Base-by-base conservation (phyloP, 768 basidiomycete species). In the Boletus tylopilopsis region DNA sequence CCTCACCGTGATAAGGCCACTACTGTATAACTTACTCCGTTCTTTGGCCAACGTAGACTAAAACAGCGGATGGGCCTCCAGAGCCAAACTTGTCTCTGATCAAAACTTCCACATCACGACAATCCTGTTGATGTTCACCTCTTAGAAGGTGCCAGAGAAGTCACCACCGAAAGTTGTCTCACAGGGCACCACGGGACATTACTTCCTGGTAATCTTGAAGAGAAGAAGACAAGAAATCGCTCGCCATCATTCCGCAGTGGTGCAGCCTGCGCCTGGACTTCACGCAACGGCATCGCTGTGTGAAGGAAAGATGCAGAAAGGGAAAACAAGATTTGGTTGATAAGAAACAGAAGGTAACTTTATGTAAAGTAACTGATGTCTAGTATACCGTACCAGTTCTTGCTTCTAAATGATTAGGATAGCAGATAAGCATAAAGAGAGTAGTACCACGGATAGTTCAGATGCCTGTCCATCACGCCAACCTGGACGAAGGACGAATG, bases 41-140 rank as follows among this genome's bases (percentile, higher is more conserved):
- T 57, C 67, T 75, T 63, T 82, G 76, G 11, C 88, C 88, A 45
- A 88, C 85, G 55, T 85, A 86, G 27, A 88, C 74, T 38, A 90
- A 72, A 46, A 80, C 60, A 8, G 76, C 87, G 12, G 73, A 70
- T 36, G 81, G 84, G 4, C 54, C 73, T 57, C 48, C 64, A 13
- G 67, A 53, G 11, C 64, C 61, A 50, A 90, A 89, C 0, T 73
- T 76, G 9, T 76, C 60, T 49, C 73, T 64, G 24, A 90, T 72
- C 34, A 79, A 51, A 2, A 68, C 61, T 48, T 90, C 84, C 24
- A 90, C 82, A 30, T 63, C 76, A 25, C 71, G 68, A 62, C 88
- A 90, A 60, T 90, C 88, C 88, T 81, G 49, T 75, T 32, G 36
- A 38, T 50, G 23, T 49, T 43, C 19, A 8, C 45, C 35, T 56